Evolutionary conservation across 2,329 filamentous ascomycete genomes (phyloP).

Genomic region (Metarhizium robertsii): DNA sequence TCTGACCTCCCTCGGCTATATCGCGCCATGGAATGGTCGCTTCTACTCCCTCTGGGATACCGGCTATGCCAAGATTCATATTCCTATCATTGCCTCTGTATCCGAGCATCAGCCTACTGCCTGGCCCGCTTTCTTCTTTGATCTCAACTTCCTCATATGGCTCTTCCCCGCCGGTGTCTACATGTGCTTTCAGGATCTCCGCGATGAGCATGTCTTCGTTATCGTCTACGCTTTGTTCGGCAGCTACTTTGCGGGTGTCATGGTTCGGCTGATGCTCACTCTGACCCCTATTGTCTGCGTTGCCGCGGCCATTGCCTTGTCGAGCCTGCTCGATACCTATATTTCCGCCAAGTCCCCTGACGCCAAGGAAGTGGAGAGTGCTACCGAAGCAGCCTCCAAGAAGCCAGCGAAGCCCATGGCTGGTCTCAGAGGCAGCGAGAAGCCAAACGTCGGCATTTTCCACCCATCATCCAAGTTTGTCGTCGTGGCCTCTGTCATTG

Average conservation of each 20-base stretch:
- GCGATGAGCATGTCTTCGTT: conserved; percentile 95
- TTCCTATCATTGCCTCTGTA: conserved; percentile 98
- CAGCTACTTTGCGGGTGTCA: conserved; percentile 97
- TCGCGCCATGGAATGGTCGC: conserved; percentile 94
- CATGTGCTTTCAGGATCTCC: conserved; percentile 89
- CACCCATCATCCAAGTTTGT: conserved; percentile 67
- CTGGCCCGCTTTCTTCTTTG: conserved; percentile 99
- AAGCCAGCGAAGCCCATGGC: conserved; percentile 35
- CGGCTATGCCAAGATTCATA: conserved; percentile 97
- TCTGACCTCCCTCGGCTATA: conserved; percentile 82
- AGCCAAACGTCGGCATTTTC: conserved; percentile 77
- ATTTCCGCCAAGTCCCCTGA: conserved; percentile 57
- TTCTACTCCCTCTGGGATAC: conserved; percentile 99
- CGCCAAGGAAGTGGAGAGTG: conserved; percentile 34
- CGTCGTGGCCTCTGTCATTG: conserved; percentile 61
- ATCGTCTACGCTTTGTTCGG: conserved; percentile 95
- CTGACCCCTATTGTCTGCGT: conserved; percentile 95
- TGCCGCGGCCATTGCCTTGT: conserved; percentile 79
- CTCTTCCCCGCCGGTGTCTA: conserved; percentile 98
- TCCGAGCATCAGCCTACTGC: conserved; percentile 98
- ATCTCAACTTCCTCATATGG: conserved; percentile 97
- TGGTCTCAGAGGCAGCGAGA: conserved; percentile 60
- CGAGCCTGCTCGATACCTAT: conserved; percentile 82
- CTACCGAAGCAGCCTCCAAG: conserved; percentile 45
- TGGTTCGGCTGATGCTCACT: conserved; percentile 98